Evolutionary conservation across 208 protist genomes (phyloP).

Genomic region (Leptomonas pyrrhocoris): DNA sequence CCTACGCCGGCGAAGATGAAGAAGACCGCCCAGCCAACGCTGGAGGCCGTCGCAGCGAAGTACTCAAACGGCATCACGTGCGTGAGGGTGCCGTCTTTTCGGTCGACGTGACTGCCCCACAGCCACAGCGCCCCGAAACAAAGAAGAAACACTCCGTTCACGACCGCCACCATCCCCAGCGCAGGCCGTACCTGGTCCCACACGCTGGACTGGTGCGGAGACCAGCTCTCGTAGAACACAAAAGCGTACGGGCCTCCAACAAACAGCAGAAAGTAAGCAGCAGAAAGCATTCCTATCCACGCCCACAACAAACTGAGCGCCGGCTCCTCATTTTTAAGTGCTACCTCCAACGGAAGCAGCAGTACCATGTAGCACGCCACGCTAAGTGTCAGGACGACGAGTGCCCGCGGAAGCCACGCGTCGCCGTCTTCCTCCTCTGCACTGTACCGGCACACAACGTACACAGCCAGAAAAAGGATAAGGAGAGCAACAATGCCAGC

Average conservation of each 20-base stretch:
- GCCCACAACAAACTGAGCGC: slow-evolving; percentile 19
- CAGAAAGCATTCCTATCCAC: slow-evolving; percentile 34
- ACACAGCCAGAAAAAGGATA: slow-evolving; percentile 49
- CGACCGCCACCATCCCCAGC: slow-evolving; percentile 6
- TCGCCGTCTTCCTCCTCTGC: slow-evolving; percentile 72
- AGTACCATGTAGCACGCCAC: slow-evolving; percentile 77
- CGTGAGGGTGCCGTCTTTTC: slow-evolving; percentile 10
- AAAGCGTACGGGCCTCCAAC: slow-evolving; percentile 87
- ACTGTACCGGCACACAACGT: slow-evolving; percentile 54
- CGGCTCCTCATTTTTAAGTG: slow-evolving; percentile 45
- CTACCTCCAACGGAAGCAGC: slow-evolving; percentile 93
- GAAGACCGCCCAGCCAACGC: slow-evolving; percentile 87
- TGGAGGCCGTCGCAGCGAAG: slow-evolving; percentile 61
- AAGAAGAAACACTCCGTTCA: slow-evolving; percentile 18
- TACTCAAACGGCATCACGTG: slow-evolving; percentile 62
- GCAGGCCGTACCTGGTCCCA: slow-evolving; percentile 33
- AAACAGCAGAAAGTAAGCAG: slow-evolving; percentile 42
- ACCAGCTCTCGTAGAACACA: slow-evolving; percentile 89
- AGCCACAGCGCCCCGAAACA: slow-evolving; percentile 33
- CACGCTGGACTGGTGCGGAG: slow-evolving; percentile 33
- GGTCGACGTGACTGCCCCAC: slow-evolving; percentile 24
- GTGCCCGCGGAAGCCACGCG: slow-evolving; percentile 48
- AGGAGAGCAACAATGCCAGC: slow-evolving; percentile 58
- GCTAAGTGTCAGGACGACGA: slow-evolving; percentile 50
- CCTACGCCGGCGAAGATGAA: slow-evolving; percentile 94